These are phyloP conservation scores for Theobroma grandiflorum DNA, from an alignment of 441 rosid genomes.

Conservation along the genomic window DNA sequence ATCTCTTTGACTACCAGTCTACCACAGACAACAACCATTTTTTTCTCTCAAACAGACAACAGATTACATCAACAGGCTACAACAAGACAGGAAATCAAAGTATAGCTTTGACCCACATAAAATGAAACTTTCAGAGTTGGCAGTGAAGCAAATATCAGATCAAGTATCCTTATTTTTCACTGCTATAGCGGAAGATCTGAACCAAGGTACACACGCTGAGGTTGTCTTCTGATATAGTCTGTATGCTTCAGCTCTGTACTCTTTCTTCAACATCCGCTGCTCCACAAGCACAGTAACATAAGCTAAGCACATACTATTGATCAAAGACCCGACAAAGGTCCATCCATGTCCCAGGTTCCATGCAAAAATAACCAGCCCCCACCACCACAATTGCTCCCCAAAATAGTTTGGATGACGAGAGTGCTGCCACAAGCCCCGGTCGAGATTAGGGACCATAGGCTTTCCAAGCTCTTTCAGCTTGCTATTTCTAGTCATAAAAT, in stretches of 20 bases:
- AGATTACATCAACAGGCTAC: conserved; percentile 23
- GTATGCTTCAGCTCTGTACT: conserved; percentile 84
- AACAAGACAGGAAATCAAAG: conserved; percentile 23
- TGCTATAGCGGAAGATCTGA: conserved; percentile 57
- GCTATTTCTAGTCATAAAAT: conserved; percentile 69
- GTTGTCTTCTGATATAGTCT: conserved; percentile 86
- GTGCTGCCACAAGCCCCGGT: conserved; percentile 79
- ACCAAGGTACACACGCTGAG: conserved; percentile 96
- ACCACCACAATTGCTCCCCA: conserved; percentile 98
- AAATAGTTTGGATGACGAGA: conserved; percentile 97
- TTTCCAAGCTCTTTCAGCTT: conserved; percentile 75
- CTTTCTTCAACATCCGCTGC: conserved; percentile 77
- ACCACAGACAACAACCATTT: conserved; percentile 16
- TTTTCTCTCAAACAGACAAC: conserved; percentile 7
- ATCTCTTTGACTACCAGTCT: not conserved
- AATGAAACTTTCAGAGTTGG: conserved; percentile 9
- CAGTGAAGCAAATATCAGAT: conserved; percentile 25
- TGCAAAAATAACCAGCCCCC: conserved; percentile 87
- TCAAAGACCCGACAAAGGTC: conserved; percentile 69
- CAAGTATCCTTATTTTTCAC: conserved; percentile 65
- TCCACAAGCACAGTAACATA: conserved; percentile 89
- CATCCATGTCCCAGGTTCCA: conserved; percentile 91
- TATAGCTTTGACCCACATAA: not conserved
- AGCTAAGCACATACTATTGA: conserved; percentile 77
- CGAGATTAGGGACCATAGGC: conserved; percentile 68